A percentile compares a stretch with the other conserved stretches of the same genome.
phyloP scores from a whole-genome alignment of 805 yeast species.

The Kuraishia capsulata region DNA sequence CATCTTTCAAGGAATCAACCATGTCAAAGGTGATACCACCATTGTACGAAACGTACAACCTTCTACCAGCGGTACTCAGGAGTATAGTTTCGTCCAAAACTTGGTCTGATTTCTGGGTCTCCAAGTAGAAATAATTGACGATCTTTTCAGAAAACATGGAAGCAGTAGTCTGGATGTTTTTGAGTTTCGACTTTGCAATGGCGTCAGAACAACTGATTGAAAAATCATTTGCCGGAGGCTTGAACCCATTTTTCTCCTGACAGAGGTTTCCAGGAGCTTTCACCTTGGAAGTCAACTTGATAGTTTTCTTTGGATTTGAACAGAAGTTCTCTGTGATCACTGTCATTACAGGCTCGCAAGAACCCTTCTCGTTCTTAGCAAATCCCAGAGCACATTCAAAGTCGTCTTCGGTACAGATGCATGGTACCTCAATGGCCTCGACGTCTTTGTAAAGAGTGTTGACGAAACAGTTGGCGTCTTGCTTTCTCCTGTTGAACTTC shows the following conservation, averaged over 20 bases:
- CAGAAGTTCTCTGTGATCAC: slow-evolving; percentile 14
- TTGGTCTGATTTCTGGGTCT: slow-evolving; percentile 29
- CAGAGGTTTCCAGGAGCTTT: slow-evolving; percentile 19
- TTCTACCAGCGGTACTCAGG: slow-evolving; percentile 41
- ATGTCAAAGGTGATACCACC: slow-evolving; percentile 46
- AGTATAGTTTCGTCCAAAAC: slow-evolving; percentile 56
- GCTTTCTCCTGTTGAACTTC: slow-evolving; percentile 54
- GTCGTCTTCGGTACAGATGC: slow-evolving; percentile 58
- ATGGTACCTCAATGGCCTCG: slow-evolving; percentile 38
- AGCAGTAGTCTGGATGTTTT: slow-evolving; percentile 1
- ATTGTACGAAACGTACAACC: slow-evolving; percentile 59
- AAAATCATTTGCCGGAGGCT: neutral
- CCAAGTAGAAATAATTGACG: slow-evolving; percentile 50
- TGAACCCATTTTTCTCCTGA: neutral
- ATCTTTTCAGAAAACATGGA: slow-evolving; percentile 45
- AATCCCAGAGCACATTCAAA: slow-evolving; percentile 62
- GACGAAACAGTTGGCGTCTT: slow-evolving; percentile 55
- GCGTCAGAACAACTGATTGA: slow-evolving; percentile 1
- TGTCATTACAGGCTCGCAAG: slow-evolving; percentile 33
- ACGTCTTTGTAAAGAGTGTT: slow-evolving; percentile 37
- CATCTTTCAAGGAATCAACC: slow-evolving; percentile 18
- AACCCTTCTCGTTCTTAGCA: slow-evolving; percentile 18
- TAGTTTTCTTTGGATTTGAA: slow-evolving; percentile 7
- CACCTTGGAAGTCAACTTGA: slow-evolving; percentile 15
- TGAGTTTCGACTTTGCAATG: neutral